Evolutionary conservation across 2,329 filamentous ascomycete genomes (phyloP), one percentile per base, ranked within the genome.

Genomic region (Monilinia aucupariae): DNA sequence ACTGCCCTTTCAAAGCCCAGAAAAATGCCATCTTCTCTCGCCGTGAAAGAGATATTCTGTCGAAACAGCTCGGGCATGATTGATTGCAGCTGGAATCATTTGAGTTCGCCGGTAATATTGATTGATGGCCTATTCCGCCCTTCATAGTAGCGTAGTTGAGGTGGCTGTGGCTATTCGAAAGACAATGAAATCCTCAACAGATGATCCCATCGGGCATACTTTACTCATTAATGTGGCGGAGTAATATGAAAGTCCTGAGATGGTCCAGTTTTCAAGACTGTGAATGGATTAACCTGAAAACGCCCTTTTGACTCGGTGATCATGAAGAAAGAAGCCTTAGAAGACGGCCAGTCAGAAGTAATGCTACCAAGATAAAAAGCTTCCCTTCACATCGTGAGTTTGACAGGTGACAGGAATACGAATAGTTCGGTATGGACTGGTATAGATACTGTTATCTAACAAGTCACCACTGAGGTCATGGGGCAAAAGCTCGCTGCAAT

Each of bases 121-220:
- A 34, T 17, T 20, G 13, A 54, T 34, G 50, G 27, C 39, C 32
- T 17, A 41, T 49, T 48, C 59, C 17, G 15, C 22, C 51, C 51
- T 48, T 43, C 22, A n/a, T 51, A 60, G 22, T 20, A 27, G 51
- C 34, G 43, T 17, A 22, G 7, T 34, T 27, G 30, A 43, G 51
- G 51, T 62, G 51, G 51, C 51, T 34, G 30, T 62, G 51, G 49
- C 30, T 13, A n/a, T 17, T 25, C 15, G 12, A 56, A 56, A 56
- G 22, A 32, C 32, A 25, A 22, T 12, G 25, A 9, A 6, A 25
- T 45, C 2, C 27, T 17, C 39, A 34, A 32, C 13, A 34, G 25
- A 47, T 22, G 5, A 22, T 56, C 8, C 15, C 13, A 13, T 10
- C 12, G 20, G 54, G 41, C 54, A 34, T 25, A 13, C 20, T 15